Evolutionary conservation across 2,329 filamentous ascomycete genomes (phyloP), one percentile per base, ranked within the genome.

Genomic region (Zasmidium citrigriseum): DNA sequence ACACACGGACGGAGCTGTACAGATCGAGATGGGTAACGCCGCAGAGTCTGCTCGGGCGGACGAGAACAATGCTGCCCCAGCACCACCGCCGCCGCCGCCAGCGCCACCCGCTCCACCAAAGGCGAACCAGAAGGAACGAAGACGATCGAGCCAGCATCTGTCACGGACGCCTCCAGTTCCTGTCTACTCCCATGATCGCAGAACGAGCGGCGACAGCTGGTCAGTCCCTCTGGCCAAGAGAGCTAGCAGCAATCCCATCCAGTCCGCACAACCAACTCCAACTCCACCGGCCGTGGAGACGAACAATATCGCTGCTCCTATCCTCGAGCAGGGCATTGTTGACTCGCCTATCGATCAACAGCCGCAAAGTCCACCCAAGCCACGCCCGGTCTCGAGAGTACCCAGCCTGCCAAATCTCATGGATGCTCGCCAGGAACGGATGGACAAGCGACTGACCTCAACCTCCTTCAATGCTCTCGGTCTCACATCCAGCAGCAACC

Each of bases 401-500:
- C 54, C 46, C n/a, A 44, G 29, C n/a, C 14, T 50, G 46, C 46
- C 54, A 5, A 84, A 83, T 14, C 76, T 87, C 1, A 76, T 87
- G 52, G 79, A 80, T 5, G 79, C 83, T 65, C 80, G 85, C 2
- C 81, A 85, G 63, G 76, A 74, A 21, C 77, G 83, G 61, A 71
- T 86, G 22, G 76, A 73, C 18, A 76, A 74, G 52, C 70, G 72
- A 21, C 64, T 72, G 11, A 75, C 75, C 1, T 70, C 74, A 3
- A 73, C 73, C 3, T 75, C 73, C 0, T 73, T 78, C 65, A 72
- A 73, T 23, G 61, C 68, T 2, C 63, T 72, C 10, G 58, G 67
- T 27, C 21, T 64, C 18, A 62, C 56, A 18, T 59, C 56, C 16
- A 60, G 27, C 66, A 38, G 59, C 59, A 18, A 52, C 55, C 22